These are phyloP conservation scores for Chaetomium tenue DNA, from an alignment of 495 filamentous ascomycete genomes.

Conservation along the genomic window DNA sequence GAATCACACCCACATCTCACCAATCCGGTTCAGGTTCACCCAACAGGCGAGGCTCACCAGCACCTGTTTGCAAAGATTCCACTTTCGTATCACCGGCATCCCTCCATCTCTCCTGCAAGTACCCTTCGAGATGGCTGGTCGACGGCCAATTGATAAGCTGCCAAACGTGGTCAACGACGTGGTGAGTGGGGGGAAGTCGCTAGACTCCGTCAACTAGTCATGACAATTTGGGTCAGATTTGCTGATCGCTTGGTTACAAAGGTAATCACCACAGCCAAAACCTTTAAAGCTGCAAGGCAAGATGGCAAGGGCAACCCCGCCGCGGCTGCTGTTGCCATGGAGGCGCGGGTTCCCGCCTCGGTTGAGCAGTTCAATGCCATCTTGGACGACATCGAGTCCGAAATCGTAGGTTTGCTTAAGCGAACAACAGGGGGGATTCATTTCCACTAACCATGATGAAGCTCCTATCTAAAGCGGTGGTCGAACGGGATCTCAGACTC, in stretches of 20 bases:
- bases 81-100: too few relatives aligned
- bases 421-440: not conserved
- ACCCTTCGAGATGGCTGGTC: constrained; percentile 38
- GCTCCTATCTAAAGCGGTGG: constrained; percentile 45
- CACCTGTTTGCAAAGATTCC: not conserved
- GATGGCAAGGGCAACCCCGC: constrained; percentile 39
- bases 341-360: constrained; percentile 39
- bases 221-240: not conserved
- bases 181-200: constrained; percentile 34
- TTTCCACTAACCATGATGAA: constrained; percentile 30
- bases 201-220: not conserved
- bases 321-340: constrained; percentile 34
- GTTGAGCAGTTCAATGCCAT: constrained; percentile 48
- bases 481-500: constrained; percentile 44
- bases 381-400: constrained; percentile 52
- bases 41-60: not conserved
- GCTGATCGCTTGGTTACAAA: constrained; percentile 33
- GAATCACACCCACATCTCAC: not conserved
- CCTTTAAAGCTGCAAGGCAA: constrained; percentile 41
- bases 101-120: not conserved
- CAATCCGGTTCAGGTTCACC: not conserved
- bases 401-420: constrained; percentile 46
- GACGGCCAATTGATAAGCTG: constrained; percentile 41
- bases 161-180: constrained; percentile 49
- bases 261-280: constrained; percentile 54